These are phyloP conservation scores for Quercus cerris DNA, from an alignment of 306 rosid genomes.

Conservation along the genomic window DNA sequence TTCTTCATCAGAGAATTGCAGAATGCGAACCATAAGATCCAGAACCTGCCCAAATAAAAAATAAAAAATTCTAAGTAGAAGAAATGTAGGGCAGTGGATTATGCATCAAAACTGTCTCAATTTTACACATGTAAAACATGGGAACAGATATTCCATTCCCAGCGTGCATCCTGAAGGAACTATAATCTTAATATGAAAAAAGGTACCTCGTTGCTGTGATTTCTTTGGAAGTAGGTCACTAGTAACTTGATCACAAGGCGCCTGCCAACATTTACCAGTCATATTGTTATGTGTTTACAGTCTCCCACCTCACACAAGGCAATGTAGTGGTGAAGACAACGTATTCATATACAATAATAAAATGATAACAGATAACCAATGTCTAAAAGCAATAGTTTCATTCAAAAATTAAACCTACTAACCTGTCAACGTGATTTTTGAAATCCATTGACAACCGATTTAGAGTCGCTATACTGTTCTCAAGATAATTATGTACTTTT, in stretches of 20 bases:
- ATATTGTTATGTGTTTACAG: conserved; percentile 15
- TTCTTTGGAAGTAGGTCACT: conserved; percentile 85
- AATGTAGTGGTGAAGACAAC: background rate
- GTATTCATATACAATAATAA: background rate
- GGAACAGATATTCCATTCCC: background rate
- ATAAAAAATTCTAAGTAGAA: background rate
- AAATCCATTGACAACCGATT: conserved; percentile 97
- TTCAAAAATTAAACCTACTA: conserved; percentile 23
- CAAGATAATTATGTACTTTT: conserved; percentile 75
- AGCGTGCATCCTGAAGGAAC: conserved; percentile 10
- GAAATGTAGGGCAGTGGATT: background rate
- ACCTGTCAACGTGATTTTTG: conserved; percentile 97
- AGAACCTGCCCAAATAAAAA: conserved; percentile 51
- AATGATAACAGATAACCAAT: background rate
- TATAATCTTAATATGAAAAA: background rate
- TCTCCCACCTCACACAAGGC: conserved; percentile 5
- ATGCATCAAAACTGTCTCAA: background rate
- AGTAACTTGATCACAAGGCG: conserved; percentile 91
- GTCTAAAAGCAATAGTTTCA: background rate
- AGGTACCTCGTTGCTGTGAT: conserved; percentile 91
- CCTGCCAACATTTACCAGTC: conserved; percentile 52
- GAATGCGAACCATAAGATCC: conserved; percentile 96
- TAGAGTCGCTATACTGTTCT: conserved; percentile 84
- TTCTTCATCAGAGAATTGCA: conserved; percentile 87
- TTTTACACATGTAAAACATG: background rate